A percentile compares a stretch with the other conserved stretches of the same genome.
Conservation (phyloP, 176 grass and related monocot genomes). For the Triticum timopheevii region DNA sequence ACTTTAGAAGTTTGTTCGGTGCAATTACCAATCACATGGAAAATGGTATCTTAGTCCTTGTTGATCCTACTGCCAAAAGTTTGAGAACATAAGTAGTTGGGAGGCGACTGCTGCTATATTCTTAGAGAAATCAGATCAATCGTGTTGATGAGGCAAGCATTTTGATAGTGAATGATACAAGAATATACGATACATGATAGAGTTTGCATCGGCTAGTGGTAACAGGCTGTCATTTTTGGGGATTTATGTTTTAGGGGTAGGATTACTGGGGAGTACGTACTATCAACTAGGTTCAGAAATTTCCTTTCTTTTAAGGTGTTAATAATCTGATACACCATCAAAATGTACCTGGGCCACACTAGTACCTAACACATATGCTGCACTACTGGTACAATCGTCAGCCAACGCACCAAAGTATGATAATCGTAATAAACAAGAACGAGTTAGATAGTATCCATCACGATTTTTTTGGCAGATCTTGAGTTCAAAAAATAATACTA, state of each 20-base stretch:
- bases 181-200: not conserved
- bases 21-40: not conserved
- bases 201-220: not conserved
- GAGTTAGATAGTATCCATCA: not conserved
- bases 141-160: too few relatives aligned
- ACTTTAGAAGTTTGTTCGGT: not conserved
- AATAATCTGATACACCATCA: constrained; percentile 1
- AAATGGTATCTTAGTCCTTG: not conserved
- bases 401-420: not conserved
- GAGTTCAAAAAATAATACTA: not conserved
- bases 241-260: not conserved
- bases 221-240: not conserved
- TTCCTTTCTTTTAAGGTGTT: not conserved
- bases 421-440: not conserved
- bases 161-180: too few relatives aligned
- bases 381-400: not conserved
- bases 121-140: too few relatives aligned
- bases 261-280: not conserved
- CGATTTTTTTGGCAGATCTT: not conserved
- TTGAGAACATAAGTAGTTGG: not conserved
- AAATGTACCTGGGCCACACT: not conserved
- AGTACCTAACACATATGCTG: too few relatives aligned
- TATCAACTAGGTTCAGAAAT: not conserved
- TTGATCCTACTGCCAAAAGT: not conserved
- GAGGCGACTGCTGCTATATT: not conserved